Evolutionary conservation across 768 basidiomycete species (phyloP).

Genomic region (Mycena albidolilacea): DNA sequence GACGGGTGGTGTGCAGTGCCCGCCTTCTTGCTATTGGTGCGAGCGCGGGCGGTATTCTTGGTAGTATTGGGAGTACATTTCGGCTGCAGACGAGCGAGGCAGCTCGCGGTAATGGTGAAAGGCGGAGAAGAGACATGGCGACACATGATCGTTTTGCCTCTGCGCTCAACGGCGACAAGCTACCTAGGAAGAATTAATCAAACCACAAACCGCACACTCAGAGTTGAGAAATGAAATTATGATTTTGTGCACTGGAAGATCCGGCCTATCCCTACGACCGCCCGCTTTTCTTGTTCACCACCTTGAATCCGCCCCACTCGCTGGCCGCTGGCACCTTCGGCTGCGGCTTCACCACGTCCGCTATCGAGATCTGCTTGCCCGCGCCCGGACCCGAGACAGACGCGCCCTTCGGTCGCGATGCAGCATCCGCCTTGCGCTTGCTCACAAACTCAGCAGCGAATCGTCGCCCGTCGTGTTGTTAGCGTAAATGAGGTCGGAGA

Average conservation of each 20-base stretch:
- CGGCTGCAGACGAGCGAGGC: too few relatives aligned
- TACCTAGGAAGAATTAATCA: too few relatives aligned
- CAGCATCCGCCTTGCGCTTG: constrained; percentile 88
- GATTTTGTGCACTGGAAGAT: constrained; percentile 23
- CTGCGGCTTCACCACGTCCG: constrained; percentile 91
- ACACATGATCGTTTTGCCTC: too few relatives aligned
- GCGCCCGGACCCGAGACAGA: constrained; percentile 52
- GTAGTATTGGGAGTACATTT: too few relatives aligned
- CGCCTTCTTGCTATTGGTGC: too few relatives aligned
- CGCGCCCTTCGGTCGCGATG: constrained; percentile 62
- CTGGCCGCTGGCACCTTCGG: constrained; percentile 79
- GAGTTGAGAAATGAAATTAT: constrained; percentile 14
- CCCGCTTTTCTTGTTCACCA: constrained; percentile 93
- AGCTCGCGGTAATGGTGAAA: too few relatives aligned
- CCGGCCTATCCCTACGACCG: constrained; percentile 56
- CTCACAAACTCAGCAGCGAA: constrained; percentile 94
- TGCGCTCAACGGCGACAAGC: too few relatives aligned
- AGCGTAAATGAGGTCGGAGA: constrained; percentile 94
- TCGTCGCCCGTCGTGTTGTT: constrained; percentile 94
- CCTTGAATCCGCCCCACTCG: constrained; percentile 93
- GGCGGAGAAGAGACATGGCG: too few relatives aligned
- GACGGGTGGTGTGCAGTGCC: too few relatives aligned
- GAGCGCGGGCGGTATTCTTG: too few relatives aligned
- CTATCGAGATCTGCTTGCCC: constrained; percentile 78
- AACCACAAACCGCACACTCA: neutral